Conservation (phyloP, 306 rosid species). For the Lathyrus aphaca region DNA sequence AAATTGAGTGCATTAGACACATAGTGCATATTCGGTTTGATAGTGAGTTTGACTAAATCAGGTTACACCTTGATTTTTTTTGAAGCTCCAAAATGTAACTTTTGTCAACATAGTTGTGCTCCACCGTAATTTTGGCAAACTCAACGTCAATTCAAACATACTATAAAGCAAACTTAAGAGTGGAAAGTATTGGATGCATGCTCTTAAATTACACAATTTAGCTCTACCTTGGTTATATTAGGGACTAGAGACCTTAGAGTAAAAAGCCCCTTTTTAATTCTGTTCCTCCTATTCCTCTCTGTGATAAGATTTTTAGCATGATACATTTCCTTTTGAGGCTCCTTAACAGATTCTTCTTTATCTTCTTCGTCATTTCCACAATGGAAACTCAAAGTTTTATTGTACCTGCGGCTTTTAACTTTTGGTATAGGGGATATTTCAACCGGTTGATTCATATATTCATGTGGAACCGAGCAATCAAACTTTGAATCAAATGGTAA, state of each 20-base stretch:
- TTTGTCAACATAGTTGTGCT: neutral
- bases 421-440: slow-evolving; percentile 34
- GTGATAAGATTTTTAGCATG: slow-evolving; percentile 68
- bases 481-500: slow-evolving; percentile 45
- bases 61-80: neutral
- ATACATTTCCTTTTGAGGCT: slow-evolving; percentile 46
- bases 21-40: neutral
- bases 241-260: slow-evolving; percentile 81
- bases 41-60: neutral
- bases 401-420: slow-evolving; percentile 32
- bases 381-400: slow-evolving; percentile 36
- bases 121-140: neutral
- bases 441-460: slow-evolving; percentile 33
- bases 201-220: slow-evolving; percentile 13
- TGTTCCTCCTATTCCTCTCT: slow-evolving; percentile 85
- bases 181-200: neutral
- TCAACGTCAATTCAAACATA: neutral
- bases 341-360: slow-evolving; percentile 32
- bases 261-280: slow-evolving; percentile 55
- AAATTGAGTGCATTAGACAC: slow-evolving; percentile 10
- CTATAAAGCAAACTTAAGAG: slow-evolving; percentile 20
- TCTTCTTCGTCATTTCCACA: slow-evolving; percentile 43
- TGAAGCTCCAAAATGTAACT: neutral
- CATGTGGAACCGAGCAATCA: slow-evolving; percentile 32
- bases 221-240: slow-evolving; percentile 76